Base-by-base conservation (phyloP, 257 asterid genomes). In the Knoxia roxburghii region DNA sequence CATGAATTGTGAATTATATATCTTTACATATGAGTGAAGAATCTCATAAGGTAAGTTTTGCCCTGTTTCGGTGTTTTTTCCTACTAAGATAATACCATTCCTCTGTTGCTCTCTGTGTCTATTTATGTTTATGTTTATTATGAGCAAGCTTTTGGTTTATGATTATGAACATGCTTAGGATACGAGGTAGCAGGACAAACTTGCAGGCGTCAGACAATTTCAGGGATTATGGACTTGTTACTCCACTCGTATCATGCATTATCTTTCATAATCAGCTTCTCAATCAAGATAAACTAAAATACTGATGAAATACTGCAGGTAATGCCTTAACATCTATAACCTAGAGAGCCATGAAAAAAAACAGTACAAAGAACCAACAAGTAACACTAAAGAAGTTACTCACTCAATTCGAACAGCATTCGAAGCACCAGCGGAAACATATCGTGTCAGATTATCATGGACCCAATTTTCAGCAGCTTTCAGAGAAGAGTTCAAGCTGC, bases 391-490 rank as follows among this genome's bases (percentile, higher is more conserved):
- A n/a, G 15, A 13, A 5, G 51, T 13, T 13, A 14, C 77, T 20
- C 75, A 90, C 97, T 90, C 91, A 4, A 88, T 77, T 75, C 81
- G 95, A 74, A 88, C 86, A 59, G 78, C 76, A 54, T 76, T 69
- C 35, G 79, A 72, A 39, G 83, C 73, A 60, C 85, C 83, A 65
- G 63, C 77, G 15, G 95, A 84, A 64, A 86, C 82, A 70, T 76
- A 88, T 65, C 96, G 89, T 50, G 97, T 86, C 72, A 90, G 89
- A 70, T 90, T 88, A 64, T 90, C 91, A 75, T 88, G 97, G 68
- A 90, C 96, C 96, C 96, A 90, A 75, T 75, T 78, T 72, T 80
- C 73, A 20, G 97, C 97, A n/a, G 91, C 87, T 70, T 83, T 90
- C 26, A 78, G 48, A 0, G 96, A 90, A 7, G 89, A 68, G 55